Evolutionary conservation across 1,139 yeast species (phyloP), one percentile per base, ranked within the genome.

Genomic region (Hanseniaspora gamundiae): DNA sequence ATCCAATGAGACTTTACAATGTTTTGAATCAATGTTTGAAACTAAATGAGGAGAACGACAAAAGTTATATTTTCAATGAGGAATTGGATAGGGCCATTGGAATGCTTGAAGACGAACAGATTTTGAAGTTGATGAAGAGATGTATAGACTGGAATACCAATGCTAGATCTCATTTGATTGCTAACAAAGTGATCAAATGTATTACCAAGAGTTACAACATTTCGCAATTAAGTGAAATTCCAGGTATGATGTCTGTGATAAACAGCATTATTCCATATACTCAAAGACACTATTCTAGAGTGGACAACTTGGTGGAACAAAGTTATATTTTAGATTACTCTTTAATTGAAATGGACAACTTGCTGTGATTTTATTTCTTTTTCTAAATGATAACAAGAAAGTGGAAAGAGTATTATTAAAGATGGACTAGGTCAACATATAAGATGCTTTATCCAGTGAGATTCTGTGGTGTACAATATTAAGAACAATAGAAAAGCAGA

Each of bases 81-180:
- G 73, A 73, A 41, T 71, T 91, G 42, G 95, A 86, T 55, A 62
- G 68, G 7, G 75, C 80, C n/a, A 73, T 91, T 39, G 66, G 70
- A 7, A 60, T 63, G 17, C 69, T 91, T 45, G 73, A 70, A 30
- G 66, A 74, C 36, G 82, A 78, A 1, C 85, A 82, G 54, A 62
- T 87, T 38, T 54, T 71, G 35, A 59, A 67, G 17, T 63, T 91
- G 30, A 73, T 91, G 59, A 75, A 74, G 53, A 78, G 94, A 56
- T 70, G 87, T 29, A 75, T 96, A 54, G 95, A 87, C 58, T 91
- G 99, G 99, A 91, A 93, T 61, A 79, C 93, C 43, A 91, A 87
- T 60, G 83, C 86, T 45, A 77, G 79, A 55, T 79, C 85, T 39
- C 84, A 85, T 55, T 78, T 74, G 45, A 73, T 85, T 46, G 84